Evolutionary conservation across 148 eudicot species (phyloP), one percentile per base, ranked within the genome.

Genomic region (Oxyria digyna): DNA sequence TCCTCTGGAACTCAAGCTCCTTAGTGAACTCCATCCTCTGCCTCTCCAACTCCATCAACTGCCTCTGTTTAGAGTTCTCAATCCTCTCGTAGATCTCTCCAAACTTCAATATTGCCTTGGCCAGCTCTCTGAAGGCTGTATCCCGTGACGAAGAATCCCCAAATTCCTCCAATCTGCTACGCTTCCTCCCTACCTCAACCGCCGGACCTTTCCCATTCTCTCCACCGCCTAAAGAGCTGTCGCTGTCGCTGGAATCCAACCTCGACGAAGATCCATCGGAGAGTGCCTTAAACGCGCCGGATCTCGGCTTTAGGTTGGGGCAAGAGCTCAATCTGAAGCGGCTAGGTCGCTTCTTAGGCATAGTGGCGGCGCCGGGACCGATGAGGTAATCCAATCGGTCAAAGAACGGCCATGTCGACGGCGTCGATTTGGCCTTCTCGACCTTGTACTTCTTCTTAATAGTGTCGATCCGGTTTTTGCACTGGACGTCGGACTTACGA

Each of bases 401-500:
- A 33, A 45, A 92, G 55, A 92, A 92, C 0, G 81, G 85, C 98
- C 98, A 92, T 32, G 50, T 79, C 54, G 81, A 79, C 4, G 80
- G 78, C 8, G 24, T 37, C 40, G 43, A 29, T 63, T 62, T 71
- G 24, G 68, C 74, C 52, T 71, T 71, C 74, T 71, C 74, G 68
- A 62, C 46, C 55, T 71, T 71, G 43, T 71, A 71, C 74, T 71
- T 71, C 85, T 92, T 92, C 85, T 92, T 92, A 78, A 87, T 85
- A 1, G 89, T 92, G 55, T 92, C 97, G 55, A 92, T 92, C 2
- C 97, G 81, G 48, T 92, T 92, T 54, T 92, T 92, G 70, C 97
- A 92, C 83, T 92, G 97, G 24, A 91, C 75, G 65, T 89, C 96
- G 0, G 97, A 87, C 50, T 88, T 91, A 0, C 86, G 85, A 0